Evolutionary conservation across 2,329 filamentous ascomycete genomes (phyloP), one percentile per base, ranked within the genome.

Genomic region (Colletotrichum abscissum): DNA sequence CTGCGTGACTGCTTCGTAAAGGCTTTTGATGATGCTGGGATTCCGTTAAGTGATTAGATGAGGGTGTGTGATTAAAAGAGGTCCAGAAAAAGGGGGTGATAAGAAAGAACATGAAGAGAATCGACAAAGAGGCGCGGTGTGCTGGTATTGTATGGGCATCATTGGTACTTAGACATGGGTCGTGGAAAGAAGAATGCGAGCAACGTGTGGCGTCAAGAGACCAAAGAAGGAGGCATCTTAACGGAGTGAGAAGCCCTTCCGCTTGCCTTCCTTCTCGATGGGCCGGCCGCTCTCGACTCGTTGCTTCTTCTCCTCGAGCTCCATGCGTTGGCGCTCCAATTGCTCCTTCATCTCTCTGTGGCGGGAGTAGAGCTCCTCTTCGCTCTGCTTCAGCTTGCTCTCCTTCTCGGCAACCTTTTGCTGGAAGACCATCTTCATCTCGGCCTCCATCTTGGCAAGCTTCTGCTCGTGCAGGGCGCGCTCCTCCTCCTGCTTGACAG

Each of bases 391-490:
- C 84, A 99, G 89, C 88, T 99, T 99, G 91, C 95, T 98, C 88
- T 99, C 97, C 90, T 99, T 99, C 86, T 99, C 97, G 77, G 95
- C 92, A 38, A 99, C 97, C 93, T 99, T 99, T 85, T 99, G 97
- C 85, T 98, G 97, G 95, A 99, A 99, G 78, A 99, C 97, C 94
- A 98, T 98, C 94, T 99, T 99, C 97, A 99, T 99, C 86, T 99
- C 97, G 81, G 95, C 92, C 86, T 99, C 97, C 97, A 99, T 99
- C 94, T 99, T 99, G 85, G 96, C 95, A 79, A 99, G 94, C 90
- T 99, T 99, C 90, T 98, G 95, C 88, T 99, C 97, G 90, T 99
- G 97, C 78, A 99, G 90, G 76, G 94, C 93, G 80, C 97, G 95
- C 89, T 99, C 97, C 88, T 99, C 97, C 85, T 99, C 97, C 87